phyloP scores from a whole-genome alignment of 306 rosid genomes.

The Medicago lupulina region DNA sequence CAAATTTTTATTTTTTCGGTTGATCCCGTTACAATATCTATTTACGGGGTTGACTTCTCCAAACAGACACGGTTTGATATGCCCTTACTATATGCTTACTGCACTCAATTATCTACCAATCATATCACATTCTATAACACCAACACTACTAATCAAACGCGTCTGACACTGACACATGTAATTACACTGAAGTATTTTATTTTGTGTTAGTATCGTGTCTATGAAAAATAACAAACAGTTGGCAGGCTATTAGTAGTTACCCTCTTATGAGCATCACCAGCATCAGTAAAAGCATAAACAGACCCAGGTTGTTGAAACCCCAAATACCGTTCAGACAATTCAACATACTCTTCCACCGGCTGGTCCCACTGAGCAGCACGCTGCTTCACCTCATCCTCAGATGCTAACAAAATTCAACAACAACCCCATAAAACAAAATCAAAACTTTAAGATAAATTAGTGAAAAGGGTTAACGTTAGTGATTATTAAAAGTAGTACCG shows the following conservation, averaged over 20 bases:
- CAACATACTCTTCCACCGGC: slow-evolving; percentile 64
- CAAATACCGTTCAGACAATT: slow-evolving; percentile 68
- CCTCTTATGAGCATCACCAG: slow-evolving; percentile 74
- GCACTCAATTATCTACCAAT: neutral
- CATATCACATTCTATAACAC: too few relatives aligned
- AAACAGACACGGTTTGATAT: neutral
- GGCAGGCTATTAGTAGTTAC: too few relatives aligned
- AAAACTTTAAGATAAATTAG: slow-evolving; percentile 33
- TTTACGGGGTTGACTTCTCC: neutral
- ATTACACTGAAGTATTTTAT: too few relatives aligned
- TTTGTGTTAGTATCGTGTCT: too few relatives aligned
- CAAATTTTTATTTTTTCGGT: neutral
- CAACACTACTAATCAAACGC: too few relatives aligned
- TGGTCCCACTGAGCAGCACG: slow-evolving; percentile 97
- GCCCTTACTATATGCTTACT: neutral
- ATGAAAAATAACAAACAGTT: neutral
- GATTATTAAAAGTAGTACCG: too few relatives aligned
- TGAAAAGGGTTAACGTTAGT: too few relatives aligned
- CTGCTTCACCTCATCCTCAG: slow-evolving; percentile 70
- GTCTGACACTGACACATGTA: too few relatives aligned
- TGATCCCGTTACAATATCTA: neutral
- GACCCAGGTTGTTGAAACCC: slow-evolving; percentile 81
- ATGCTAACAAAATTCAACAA: slow-evolving; percentile 41
- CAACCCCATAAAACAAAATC: neutral
- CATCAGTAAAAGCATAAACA: slow-evolving; percentile 67